These are phyloP conservation scores for Colletotrichum sojae DNA, from an alignment of 2,329 filamentous ascomycete species.

Conservation along the genomic window DNA sequence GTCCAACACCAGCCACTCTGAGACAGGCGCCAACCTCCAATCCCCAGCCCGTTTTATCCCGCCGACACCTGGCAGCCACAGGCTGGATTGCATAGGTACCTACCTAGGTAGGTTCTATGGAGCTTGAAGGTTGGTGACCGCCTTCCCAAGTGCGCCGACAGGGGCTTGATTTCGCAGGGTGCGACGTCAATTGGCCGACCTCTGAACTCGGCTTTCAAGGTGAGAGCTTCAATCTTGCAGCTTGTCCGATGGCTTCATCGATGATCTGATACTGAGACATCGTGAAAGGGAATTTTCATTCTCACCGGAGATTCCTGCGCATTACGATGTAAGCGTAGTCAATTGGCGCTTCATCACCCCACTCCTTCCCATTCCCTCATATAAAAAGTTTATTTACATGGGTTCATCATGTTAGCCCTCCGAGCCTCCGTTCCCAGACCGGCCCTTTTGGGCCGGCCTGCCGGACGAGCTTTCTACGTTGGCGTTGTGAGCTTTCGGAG, in stretches of 20 bases:
- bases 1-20: constrained; percentile 29
- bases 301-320: background rate
- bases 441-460: constrained; percentile 20
- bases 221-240: constrained; percentile 8
- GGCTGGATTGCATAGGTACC: no score
- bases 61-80: constrained; percentile 18
- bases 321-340: constrained; percentile 26
- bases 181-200: background rate
- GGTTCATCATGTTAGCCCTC: constrained; percentile 28
- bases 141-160: constrained; percentile 23
- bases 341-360: background rate
- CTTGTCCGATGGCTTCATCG: constrained; percentile 3
- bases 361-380: background rate
- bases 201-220: constrained; percentile 3
- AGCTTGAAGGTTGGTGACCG: constrained; percentile 24
- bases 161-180: constrained; percentile 4
- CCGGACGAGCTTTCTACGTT: constrained; percentile 16
- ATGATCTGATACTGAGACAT: constrained; percentile 7
- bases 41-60: background rate
- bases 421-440: constrained; percentile 25
- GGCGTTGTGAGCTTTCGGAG: constrained; percentile 28
- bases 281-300: background rate
- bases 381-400: constrained; percentile 14
- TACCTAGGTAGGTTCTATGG: no score
- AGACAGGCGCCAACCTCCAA: constrained; percentile 11